Evolutionary conservation across 2,329 filamentous ascomycete genomes (phyloP).

Genomic region (Talaromyces atroroseus): DNA sequence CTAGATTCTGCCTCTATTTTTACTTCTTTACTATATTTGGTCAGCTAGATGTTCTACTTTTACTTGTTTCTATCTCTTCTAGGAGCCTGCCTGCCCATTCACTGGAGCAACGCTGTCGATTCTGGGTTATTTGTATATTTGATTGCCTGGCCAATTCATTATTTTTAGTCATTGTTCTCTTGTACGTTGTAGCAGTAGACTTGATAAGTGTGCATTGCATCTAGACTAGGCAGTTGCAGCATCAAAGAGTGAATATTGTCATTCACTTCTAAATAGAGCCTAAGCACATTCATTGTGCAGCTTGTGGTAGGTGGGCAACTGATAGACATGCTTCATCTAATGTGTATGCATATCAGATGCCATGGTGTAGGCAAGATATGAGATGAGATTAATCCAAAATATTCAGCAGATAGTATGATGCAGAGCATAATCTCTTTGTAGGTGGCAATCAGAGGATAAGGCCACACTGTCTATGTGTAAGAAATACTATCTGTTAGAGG

Average conservation of each 20-base stretch:
- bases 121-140: constrained; percentile 10
- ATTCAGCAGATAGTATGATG: not conserved
- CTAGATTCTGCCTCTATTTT: not conserved
- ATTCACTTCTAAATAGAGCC: not conserved
- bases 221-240: too few relatives aligned
- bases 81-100: constrained; percentile 9
- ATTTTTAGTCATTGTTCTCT: not conserved
- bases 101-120: not conserved
- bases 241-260: too few relatives aligned
- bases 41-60: not conserved
- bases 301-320: too few relatives aligned
- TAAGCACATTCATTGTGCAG: not conserved
- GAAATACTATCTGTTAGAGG: not conserved
- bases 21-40: not conserved
- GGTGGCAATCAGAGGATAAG: not conserved
- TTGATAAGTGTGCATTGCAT: not conserved
- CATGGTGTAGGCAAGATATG: not conserved
- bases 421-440: not conserved
- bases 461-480: not conserved
- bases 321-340: not conserved
- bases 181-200: not conserved
- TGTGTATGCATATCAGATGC: not conserved
- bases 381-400: not conserved
- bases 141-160: not conserved
- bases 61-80: constrained; percentile 2